phyloP scores from a whole-genome alignment of 345 rosid genomes.

The Combretum micranthum region DNA sequence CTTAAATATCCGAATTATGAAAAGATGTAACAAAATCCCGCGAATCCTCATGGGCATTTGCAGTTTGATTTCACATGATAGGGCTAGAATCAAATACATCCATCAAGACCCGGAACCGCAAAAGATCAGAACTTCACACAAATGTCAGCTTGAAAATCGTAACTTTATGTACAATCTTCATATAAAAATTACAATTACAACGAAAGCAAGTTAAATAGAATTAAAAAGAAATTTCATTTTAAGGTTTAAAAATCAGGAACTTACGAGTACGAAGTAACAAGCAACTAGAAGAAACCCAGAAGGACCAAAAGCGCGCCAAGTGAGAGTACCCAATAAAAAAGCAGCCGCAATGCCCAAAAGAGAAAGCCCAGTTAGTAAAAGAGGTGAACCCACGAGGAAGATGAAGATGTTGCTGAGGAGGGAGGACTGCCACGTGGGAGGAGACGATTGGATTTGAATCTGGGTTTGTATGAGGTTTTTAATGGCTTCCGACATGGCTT shows the following conservation, averaged over 20 bases:
- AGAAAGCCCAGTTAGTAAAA: constrained; percentile 75
- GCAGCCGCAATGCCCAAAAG: constrained; percentile 75
- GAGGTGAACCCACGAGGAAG: constrained; percentile 67
- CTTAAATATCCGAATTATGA: too few relatives aligned
- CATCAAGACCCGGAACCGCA: too few relatives aligned
- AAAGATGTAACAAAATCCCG: too few relatives aligned
- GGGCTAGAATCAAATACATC: too few relatives aligned
- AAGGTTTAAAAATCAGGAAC: too few relatives aligned
- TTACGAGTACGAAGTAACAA: constrained; percentile 49
- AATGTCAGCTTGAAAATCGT: neutral
- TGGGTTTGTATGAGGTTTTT: too few relatives aligned
- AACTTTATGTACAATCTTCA: neutral
- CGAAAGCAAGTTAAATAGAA: neutral
- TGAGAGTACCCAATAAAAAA: constrained; percentile 77
- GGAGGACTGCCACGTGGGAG: constrained; percentile 82
- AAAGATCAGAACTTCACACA: neutral
- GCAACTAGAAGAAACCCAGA: constrained; percentile 87
- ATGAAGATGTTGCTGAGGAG: constrained; percentile 67
- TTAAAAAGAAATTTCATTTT: neutral
- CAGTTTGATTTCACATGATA: too few relatives aligned
- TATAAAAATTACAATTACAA: neutral
- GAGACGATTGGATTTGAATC: constrained; percentile 42
- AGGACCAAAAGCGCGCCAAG: constrained; percentile 94
- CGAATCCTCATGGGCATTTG: too few relatives aligned
- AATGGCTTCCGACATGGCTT: constrained; percentile 44